A percentile compares a stretch with the other conserved stretches of the same genome.
Evolutionary conservation across 2,329 filamentous ascomycete species (phyloP).

Genomic region (Talaromyces sp.): DNA sequence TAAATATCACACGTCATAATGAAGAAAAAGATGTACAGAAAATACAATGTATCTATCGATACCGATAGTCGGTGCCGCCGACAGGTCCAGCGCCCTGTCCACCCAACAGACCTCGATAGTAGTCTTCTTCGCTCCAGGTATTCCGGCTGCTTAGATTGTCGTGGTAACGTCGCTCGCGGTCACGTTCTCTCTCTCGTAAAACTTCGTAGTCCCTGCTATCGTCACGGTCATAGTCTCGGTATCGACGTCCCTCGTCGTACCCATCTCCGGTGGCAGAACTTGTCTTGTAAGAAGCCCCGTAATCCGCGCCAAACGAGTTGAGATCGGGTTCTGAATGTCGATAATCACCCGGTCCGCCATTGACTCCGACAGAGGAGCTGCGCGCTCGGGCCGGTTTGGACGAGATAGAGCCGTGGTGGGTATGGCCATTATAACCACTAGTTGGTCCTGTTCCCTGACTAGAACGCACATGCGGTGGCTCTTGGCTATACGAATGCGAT

Average conservation of each 20-base stretch:
- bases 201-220: conserved; percentile 23
- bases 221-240: conserved; percentile 24
- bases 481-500: conserved; percentile 47
- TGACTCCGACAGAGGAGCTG: conserved; percentile 29
- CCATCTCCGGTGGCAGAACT: conserved; percentile 20
- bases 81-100: conserved; percentile 23
- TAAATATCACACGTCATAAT: not conserved
- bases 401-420: conserved; percentile 11
- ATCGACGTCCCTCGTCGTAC: conserved; percentile 20
- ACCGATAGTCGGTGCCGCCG: conserved; percentile 18
- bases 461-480: conserved; percentile 20
- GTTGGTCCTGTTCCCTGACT: conserved; percentile 3
- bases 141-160: conserved; percentile 22
- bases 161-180: conserved; percentile 26
- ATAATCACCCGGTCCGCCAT: conserved; percentile 22
- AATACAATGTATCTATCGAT: conserved; percentile 6
- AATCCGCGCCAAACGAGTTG: conserved; percentile 17
- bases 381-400: conserved; percentile 19
- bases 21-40: not conserved
- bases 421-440: conserved; percentile 9
- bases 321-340: conserved; percentile 34
- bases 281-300: conserved; percentile 18
- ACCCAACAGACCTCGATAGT: conserved; percentile 32
- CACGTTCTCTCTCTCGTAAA: conserved; percentile 24
- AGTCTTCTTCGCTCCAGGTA: conserved; percentile 34